Evolutionary conservation across 2,329 filamentous ascomycete genomes (phyloP).

Genomic region (Aureobasidium sp.): DNA sequence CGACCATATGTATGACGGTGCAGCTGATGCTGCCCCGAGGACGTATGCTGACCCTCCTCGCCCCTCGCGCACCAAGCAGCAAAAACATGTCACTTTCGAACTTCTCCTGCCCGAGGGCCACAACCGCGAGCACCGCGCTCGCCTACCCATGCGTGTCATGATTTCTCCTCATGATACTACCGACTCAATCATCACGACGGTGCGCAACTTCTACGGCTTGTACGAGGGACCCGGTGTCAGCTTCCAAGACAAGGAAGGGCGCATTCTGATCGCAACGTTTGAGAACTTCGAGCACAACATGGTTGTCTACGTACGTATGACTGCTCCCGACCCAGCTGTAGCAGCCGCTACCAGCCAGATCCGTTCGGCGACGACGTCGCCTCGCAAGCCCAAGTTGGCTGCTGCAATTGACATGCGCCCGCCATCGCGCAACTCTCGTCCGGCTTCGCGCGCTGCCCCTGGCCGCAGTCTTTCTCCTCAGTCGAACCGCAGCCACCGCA

Average conservation of each 20-base stretch:
- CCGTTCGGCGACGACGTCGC: conserved; percentile 26
- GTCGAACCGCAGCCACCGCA: conserved; percentile 61
- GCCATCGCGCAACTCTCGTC: conserved; percentile 53
- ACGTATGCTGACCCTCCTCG: conserved; percentile 17
- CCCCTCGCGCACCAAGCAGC: conserved; percentile 30
- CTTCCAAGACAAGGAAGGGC: conserved; percentile 85
- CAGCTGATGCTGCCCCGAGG: not conserved
- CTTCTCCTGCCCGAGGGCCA: conserved; percentile 60
- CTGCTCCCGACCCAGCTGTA: conserved; percentile 27
- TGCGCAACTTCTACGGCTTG: conserved; percentile 97
- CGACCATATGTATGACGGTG: not conserved
- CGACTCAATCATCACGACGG: conserved; percentile 93
- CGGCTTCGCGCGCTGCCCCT: conserved; percentile 60
- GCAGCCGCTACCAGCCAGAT: conserved; percentile 30
- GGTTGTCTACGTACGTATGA: conserved; percentile 72
- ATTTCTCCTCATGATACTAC: conserved; percentile 95
- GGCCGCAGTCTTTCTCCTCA: conserved; percentile 72
- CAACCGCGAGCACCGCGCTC: conserved; percentile 56
- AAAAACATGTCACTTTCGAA: conserved; percentile 72
- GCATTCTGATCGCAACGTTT: conserved; percentile 87
- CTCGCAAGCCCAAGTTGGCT: conserved; percentile 49
- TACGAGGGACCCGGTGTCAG: conserved; percentile 81
- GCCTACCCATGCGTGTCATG: conserved; percentile 75
- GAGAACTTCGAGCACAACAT: conserved; percentile 92
- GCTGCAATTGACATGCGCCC: conserved; percentile 57